A percentile compares a stretch with the other conserved stretches of the same genome.
Evolutionary conservation across 2,329 filamentous ascomycete species (phyloP).

Genomic region (Torrubiellomyces zombiae): DNA sequence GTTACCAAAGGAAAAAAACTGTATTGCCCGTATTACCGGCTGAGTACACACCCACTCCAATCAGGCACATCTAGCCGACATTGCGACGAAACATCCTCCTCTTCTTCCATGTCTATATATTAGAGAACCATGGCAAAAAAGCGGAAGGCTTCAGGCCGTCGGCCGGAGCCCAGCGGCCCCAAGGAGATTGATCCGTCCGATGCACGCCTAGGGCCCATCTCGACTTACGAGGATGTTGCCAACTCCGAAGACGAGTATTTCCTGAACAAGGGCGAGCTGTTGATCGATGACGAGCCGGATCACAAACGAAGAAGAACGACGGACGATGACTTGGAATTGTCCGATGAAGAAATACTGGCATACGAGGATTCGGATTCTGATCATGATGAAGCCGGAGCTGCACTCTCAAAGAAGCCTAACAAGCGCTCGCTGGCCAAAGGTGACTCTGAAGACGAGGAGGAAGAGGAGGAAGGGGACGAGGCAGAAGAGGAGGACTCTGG

Average conservation of each 20-base stretch:
- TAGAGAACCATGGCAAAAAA: constrained; percentile 48
- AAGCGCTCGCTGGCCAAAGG: constrained; percentile 15
- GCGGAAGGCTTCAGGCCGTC: constrained; percentile 49
- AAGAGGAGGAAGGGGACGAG: constrained; percentile 34
- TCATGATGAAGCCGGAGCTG: constrained; percentile 14
- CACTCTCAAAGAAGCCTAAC: constrained; percentile 3
- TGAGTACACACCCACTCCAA: too few relatives aligned
- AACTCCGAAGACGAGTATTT: constrained; percentile 93
- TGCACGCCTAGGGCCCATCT: constrained; percentile 43
- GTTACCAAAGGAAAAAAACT: too few relatives aligned
- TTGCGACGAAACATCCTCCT: too few relatives aligned
- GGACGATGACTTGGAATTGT: constrained; percentile 50
- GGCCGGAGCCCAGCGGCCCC: constrained; percentile 28
- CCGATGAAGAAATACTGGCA: constrained; percentile 44
- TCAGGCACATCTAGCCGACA: too few relatives aligned
- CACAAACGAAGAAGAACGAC: constrained; percentile 61
- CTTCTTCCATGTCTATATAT: too few relatives aligned
- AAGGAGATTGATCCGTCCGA: constrained; percentile 38
- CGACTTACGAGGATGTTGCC: constrained; percentile 67
- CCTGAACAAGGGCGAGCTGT: constrained; percentile 67
- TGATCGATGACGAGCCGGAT: constrained; percentile 66
- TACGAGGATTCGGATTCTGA: constrained; percentile 27
- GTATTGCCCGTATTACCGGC: too few relatives aligned
- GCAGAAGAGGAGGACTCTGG: constrained; percentile 43
- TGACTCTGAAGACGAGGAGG: constrained; percentile 28